Evolutionary conservation across 2,329 filamentous ascomycete species (phyloP), one percentile per base, ranked within the genome.

Genomic region (Aulographum hederae): DNA sequence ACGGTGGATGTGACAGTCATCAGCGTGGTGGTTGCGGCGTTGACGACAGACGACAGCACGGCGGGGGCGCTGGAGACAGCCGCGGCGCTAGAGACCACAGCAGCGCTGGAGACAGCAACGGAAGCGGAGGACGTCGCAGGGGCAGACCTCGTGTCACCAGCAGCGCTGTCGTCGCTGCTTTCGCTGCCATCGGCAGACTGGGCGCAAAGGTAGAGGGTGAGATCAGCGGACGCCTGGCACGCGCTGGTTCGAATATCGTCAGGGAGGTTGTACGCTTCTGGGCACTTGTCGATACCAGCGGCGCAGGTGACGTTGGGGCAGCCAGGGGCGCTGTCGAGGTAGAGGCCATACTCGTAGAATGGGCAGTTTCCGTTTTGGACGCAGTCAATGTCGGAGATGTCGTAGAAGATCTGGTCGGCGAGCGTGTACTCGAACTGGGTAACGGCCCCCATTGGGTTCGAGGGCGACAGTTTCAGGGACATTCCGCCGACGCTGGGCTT

Each of bases 391-490:
- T 50, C 52, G 16, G 51, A 54, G 10, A 55, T 46, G 36, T 56
- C 51, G 28, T 53, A 46, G 36, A 45, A 53, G 42, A 53, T 48
- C 20, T 39, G 15, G 6, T 27, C 5, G 18, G 25, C 38, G 28
- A 47, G 39, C 37, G 41, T 52, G 46, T 56, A 56, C 38, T 56
- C 53, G 27, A 56, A 37, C 34, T 56, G 53, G 1, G 45, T 44
- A 27, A 52, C 47, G 32, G 6, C 5, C 8, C 11, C 23, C 13
- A 13, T 18, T 21, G 26, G 17, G 18, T 44, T 6, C 8, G 34
- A 37, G 40, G 51, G 53, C n/a, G 50, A 49, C 19, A 57, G 34
- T 43, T 57, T 57, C 41, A 57, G 46, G 4, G 53, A 57, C 11
- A 53, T 41, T 34, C 52, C 53, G 6, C 28, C 39, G 36, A 18